phyloP scores from a whole-genome alignment of 164 flowering plant genomes.

The Aristolochia californica region DNA sequence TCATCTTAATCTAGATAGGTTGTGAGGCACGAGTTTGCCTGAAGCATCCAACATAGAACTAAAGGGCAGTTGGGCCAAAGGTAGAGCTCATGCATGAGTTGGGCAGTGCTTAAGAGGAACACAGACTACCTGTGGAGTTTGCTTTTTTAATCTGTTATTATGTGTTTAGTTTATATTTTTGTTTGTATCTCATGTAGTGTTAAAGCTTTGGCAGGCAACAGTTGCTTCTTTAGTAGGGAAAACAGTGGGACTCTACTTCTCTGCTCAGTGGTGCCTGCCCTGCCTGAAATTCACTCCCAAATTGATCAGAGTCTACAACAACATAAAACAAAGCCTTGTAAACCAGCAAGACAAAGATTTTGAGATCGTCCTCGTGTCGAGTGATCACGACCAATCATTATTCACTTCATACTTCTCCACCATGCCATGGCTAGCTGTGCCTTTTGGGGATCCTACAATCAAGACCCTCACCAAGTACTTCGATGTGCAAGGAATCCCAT shows the following conservation, averaged over 20 bases:
- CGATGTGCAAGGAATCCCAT: slow-evolving; percentile 52
- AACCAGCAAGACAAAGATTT: slow-evolving; percentile 22
- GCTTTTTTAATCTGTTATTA: too few species aligned
- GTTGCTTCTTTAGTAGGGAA: slow-evolving; percentile 48
- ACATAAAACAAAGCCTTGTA: slow-evolving; percentile 26
- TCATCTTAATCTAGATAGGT: too few species aligned
- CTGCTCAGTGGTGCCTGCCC: slow-evolving; percentile 69
- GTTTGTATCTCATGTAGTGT: neutral
- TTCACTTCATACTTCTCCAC: slow-evolving; percentile 33
- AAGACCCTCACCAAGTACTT: slow-evolving; percentile 45
- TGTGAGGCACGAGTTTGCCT: too few species aligned
- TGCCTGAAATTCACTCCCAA: slow-evolving; percentile 50
- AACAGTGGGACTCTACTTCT: slow-evolving; percentile 68
- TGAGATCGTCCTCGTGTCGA: slow-evolving; percentile 55
- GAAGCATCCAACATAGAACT: too few species aligned
- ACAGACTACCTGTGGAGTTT: too few species aligned
- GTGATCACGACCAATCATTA: slow-evolving; percentile 34
- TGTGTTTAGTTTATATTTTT: too few species aligned
- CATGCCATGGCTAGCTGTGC: slow-evolving; percentile 83
- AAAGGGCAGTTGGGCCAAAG: too few species aligned
- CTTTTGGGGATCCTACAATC: slow-evolving; percentile 40
- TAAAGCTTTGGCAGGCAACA: slow-evolving; percentile 17
- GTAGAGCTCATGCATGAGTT: too few species aligned
- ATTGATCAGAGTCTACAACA: slow-evolving; percentile 43
- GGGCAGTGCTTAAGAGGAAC: too few species aligned